Percentiles rank a stretch among this genome's conserved stretches.
Conservation (phyloP, 2,329 filamentous ascomycete genomes). For the Podosphaera aphanis region DNA sequence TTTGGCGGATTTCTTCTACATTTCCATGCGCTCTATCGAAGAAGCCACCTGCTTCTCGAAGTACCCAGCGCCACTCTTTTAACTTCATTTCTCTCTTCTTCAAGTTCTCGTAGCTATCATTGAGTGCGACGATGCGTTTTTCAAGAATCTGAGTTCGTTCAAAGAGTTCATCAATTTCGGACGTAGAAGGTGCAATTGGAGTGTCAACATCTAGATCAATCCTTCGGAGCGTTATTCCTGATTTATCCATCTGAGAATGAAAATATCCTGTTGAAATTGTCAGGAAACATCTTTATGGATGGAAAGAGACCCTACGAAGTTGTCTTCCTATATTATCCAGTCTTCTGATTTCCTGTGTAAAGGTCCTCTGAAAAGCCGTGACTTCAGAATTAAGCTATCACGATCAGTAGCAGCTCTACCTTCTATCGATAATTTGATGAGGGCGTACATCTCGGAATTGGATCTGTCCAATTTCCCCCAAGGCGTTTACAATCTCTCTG, state of each 20-base stretch:
- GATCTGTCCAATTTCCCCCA: conserved; percentile 87
- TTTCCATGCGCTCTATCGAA: conserved; percentile 92
- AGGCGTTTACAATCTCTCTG: conserved; percentile 83
- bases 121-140: conserved; percentile 71
- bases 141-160: conserved; percentile 85
- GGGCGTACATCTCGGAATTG: conserved; percentile 75
- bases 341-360: conserved; percentile 89
- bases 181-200: conserved; percentile 67
- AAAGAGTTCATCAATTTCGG: conserved; percentile 87
- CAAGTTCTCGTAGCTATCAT: conserved; percentile 94
- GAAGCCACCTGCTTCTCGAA: conserved; percentile 88
- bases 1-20: conserved; percentile 86
- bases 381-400: conserved; percentile 71
- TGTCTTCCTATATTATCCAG: conserved; percentile 97
- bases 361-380: conserved; percentile 87
- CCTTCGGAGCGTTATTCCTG: conserved; percentile 61
- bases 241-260: conserved; percentile 85
- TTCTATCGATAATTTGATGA: not conserved
- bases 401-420: conserved; percentile 1
- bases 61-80: conserved; percentile 94
- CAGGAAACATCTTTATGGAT: conserved; percentile 3
- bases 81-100: conserved; percentile 95
- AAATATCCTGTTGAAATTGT: conserved; percentile 51
- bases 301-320: conserved; percentile 42
- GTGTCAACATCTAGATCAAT: conserved; percentile 77